These are phyloP conservation scores for Ophiostoma pallidulum DNA, from an alignment of 2,329 filamentous ascomycete species.

Conservation along the genomic window DNA sequence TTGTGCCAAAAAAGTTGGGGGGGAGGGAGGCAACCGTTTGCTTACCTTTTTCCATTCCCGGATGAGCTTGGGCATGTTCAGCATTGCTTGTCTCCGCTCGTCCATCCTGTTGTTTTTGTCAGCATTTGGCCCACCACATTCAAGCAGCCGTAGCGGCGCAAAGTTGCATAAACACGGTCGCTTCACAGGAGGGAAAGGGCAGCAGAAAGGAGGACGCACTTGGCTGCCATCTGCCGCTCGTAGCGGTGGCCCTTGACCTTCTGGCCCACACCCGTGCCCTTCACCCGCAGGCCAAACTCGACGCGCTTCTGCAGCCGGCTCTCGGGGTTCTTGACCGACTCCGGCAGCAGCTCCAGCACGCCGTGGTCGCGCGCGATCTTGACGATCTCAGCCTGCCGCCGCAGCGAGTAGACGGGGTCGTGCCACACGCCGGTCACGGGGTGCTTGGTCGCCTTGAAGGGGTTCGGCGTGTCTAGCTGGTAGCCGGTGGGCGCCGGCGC, in stretches of 20 bases:
- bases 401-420: slow-evolving; percentile 70
- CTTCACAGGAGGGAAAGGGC: too few species aligned
- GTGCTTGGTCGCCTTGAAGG: slow-evolving; percentile 74
- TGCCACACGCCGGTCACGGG: slow-evolving; percentile 73
- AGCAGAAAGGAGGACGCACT: slow-evolving; percentile 44
- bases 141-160: too few species aligned
- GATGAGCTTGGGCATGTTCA: slow-evolving; percentile 89
- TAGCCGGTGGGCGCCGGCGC: slow-evolving; percentile 33
- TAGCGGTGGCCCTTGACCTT: slow-evolving; percentile 90
- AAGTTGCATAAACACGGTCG: too few species aligned
- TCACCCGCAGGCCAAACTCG: slow-evolving; percentile 73
- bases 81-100: slow-evolving; percentile 81
- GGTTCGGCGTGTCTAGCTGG: slow-evolving; percentile 56
- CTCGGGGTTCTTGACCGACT: slow-evolving; percentile 65
- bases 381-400: slow-evolving; percentile 82
- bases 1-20: background rate
- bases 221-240: slow-evolving; percentile 75
- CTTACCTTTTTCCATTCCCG: slow-evolving; percentile 85
- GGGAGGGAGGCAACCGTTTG: slow-evolving; percentile 22
- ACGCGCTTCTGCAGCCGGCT: slow-evolving; percentile 60
- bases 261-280: slow-evolving; percentile 87
- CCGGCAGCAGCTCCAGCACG: slow-evolving; percentile 71
- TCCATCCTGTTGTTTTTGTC: slow-evolving; percentile 54
- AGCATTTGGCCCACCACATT: too few species aligned
- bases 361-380: slow-evolving; percentile 73